phyloP scores from a whole-genome alignment of 805 yeast genomes.

The Candida boleticola region DNA sequence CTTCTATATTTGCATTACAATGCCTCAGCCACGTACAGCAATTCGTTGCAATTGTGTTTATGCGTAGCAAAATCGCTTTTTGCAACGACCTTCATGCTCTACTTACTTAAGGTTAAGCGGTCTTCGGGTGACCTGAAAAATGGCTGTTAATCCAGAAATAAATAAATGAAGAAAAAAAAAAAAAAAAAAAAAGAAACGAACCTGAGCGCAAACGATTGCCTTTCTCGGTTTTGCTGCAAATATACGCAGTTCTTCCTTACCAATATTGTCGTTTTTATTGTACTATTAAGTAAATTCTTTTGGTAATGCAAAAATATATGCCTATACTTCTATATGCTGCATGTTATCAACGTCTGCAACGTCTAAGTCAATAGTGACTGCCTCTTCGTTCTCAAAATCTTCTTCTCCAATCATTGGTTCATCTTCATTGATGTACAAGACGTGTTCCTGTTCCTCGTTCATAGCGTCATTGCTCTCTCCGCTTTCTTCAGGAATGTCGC shows the following conservation, averaged over 20 bases:
- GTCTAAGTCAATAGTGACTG: conserved; percentile 20
- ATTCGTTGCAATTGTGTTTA: too few species aligned
- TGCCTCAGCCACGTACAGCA: too few species aligned
- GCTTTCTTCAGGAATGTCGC: conserved; percentile 7
- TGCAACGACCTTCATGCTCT: too few species aligned
- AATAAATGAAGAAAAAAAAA: neutral
- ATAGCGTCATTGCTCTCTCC: conserved; percentile 9
- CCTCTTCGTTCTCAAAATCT: conserved; percentile 12
- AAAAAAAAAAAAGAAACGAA: neutral
- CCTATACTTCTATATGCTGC: conserved; percentile 2
- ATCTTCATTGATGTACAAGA: conserved; percentile 1
- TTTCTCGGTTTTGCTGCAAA: neutral
- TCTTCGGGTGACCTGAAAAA: too few species aligned
- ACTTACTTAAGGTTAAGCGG: too few species aligned
- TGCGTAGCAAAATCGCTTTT: too few species aligned
- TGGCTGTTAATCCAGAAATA: too few species aligned
- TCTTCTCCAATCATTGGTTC: conserved; percentile 8
- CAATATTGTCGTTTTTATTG: too few species aligned
- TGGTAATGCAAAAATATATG: neutral
- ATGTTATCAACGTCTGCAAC: conserved; percentile 10
- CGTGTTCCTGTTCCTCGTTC: conserved; percentile 6
- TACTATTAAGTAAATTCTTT: too few species aligned
- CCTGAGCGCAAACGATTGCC: neutral
- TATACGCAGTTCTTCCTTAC: too few species aligned
- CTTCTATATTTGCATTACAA: too few species aligned